Base-by-base conservation (phyloP, 2,329 filamentous ascomycete species). In the Ophiostoma piceae region DNA sequence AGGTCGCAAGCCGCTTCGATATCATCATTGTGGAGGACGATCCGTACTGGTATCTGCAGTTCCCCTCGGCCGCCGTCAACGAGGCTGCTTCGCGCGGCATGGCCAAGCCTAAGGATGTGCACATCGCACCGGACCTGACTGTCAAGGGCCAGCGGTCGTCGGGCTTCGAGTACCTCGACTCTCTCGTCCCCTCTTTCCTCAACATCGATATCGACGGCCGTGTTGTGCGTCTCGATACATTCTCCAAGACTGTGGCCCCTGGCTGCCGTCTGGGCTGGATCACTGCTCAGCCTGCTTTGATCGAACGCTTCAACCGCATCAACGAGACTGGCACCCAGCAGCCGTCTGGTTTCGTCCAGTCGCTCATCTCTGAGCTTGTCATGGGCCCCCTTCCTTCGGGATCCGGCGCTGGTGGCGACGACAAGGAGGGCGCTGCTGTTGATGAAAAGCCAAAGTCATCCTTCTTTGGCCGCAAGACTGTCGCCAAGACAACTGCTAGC, bases 41-140 rank as follows among this genome's bases (percentile, higher is more conserved):
- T 73, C 94, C 94, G 6, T 97, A 97, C 81, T 97, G 92, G 92
- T 94, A 95, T 78, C 84, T 98, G 9, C 94, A 97, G 78, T 97
- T 87, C 79, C 92, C 92, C 0, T 91, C 91, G 0, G 89, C 91
- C 0, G 85, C 82, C 68, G 66, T 76, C 35, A 79, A 79, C 66
- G 81, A 87, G 76, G 82, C 85, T 74, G 82, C 83, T 75, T 82
- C 84, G 22, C 79, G 83, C 54, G 77, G 78, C 68, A 74, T 77
- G 47, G 79, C 75, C 65, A 75, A 74, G 69, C 77, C 77, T 66
- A 75, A 71, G 76, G 9, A 41, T 19, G 39, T 16, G n/a, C 19
- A 41, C 6, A 26, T 47, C 7, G 7, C 37, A 2, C 68, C 60
- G n/a, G 35, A 29, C 22, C 12, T 32, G 29, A 74, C 75, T 71